Base-by-base conservation (phyloP, 306 rosid species). In the Argentina anserina region DNA sequence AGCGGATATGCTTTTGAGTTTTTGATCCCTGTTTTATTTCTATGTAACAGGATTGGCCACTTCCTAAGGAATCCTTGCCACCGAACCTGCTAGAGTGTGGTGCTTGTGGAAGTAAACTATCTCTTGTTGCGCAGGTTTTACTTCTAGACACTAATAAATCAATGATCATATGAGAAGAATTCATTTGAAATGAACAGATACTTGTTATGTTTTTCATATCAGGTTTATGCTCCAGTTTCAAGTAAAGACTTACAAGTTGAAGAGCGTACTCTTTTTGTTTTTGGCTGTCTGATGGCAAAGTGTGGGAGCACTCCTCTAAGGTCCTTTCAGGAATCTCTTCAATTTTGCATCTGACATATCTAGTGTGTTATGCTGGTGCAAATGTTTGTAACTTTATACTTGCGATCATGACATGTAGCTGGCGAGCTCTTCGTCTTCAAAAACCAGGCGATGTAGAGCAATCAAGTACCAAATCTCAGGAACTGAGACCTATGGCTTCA, bases 361-460 rank as follows among this genome's bases (percentile, higher is more conserved):
- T 4, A 39, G 17, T 50, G 39, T n/a, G 39, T 62, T 40, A 23
- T 55, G 36, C 56, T 49, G 23, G 26, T 26, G 47, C 14, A 46
- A 63, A 15, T 65, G 53, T 43, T 63, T 43, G 42, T 12, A 21
- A 4, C 65, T 42, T 42, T 56, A 39, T 50, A 43, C 41, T 68
- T 36, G 55, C 2, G 25, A 42, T 40, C 21, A 64, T 23, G 33
- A 2, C 65, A 42, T 80, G 75, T 79, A 78, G 86, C 70, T 93
- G 92, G 90, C 87, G 88, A 64, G 90, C 84, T 70, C 86, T 93
- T 69, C 92, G 97, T 15, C 66, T 90, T 83, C 97, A 89, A 87
- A 89, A 70, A 69, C 52, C 33, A 72, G 47, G 68, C 52, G 67
- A 79, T 39, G 58, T 15, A 9, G 82, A 80, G 4, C 15, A 60